Evolutionary conservation across 345 rosid species (phyloP), one percentile per base, ranked within the genome.

Genomic region (Syzygium aqueum): DNA sequence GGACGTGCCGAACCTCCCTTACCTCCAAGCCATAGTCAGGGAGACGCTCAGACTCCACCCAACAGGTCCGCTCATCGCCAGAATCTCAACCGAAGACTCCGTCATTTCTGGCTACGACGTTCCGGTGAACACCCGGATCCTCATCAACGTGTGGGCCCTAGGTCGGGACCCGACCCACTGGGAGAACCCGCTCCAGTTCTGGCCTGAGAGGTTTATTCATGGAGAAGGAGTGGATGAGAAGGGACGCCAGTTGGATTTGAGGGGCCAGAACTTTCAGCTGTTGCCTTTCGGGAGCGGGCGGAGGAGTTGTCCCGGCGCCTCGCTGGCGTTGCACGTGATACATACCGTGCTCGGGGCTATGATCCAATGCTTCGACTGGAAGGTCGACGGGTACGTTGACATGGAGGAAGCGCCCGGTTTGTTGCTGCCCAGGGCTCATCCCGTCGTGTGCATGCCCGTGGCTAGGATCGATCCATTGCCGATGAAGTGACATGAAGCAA

Each of bases 31-130:
- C 12, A 85, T 95, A 11, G 90, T 94, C 23, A 95, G 92, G 85
- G 97, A 96, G 90, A 90, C 92, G 77, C 88, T 95, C 46, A 93
- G 98, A 88, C 95, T 97, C 53, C 98, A 95, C 84, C 98, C 98
- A 3, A 90, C 94, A 8, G 96, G 94, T 15, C 94, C 95, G 0
- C 85, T 95, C 57, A 84, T 94, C 2, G 92, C 90, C 2, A 92
- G 96, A 88, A 90, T 92, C 40, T 92, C 96, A 8, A 53, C 90
- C 8, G 87, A 94, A 89, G 91, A 91, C 53, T 92, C 96, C 40
- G 77, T 22, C 23, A 88, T 95, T 13, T 86, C 85, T 50, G 92
- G 92, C 83, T 94, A 88, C 13, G 85, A 86, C 82, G 92, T 95
- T 67, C 95, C 97, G 2, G 92, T 92, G 2, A 89, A 89, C 87